These are phyloP conservation scores for Sarocladium brachiariae DNA, from an alignment of 2,329 filamentous ascomycete genomes.

Conservation along the genomic window DNA sequence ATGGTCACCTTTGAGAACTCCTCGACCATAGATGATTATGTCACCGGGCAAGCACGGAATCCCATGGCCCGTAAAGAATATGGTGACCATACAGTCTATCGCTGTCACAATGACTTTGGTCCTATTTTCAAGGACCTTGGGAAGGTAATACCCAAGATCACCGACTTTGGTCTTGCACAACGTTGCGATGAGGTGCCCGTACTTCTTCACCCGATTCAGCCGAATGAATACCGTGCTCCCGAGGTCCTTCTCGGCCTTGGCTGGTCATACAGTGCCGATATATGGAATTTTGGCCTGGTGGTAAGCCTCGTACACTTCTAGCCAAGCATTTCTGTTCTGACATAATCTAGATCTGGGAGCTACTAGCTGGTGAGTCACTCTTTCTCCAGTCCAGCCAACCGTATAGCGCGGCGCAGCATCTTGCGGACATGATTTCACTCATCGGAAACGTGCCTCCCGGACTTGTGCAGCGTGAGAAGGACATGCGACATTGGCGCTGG, in stretches of 20 bases:
- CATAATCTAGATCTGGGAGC: slow-evolving; percentile 18
- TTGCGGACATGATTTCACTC: slow-evolving; percentile 19
- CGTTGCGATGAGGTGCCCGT: background rate
- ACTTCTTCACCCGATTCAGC: slow-evolving; percentile 17
- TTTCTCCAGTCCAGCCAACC: slow-evolving; percentile 14
- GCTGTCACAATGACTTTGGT: background rate
- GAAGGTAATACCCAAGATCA: background rate
- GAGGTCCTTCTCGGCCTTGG: slow-evolving; percentile 17
- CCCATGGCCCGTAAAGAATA: background rate
- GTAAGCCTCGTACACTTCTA: slow-evolving; percentile 9
- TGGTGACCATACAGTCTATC: background rate
- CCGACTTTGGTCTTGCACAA: background rate
- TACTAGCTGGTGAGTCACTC: slow-evolving; percentile 16
- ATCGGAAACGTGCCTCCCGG: slow-evolving; percentile 16
- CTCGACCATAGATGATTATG: slow-evolving; percentile 15
- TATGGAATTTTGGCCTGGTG: slow-evolving; percentile 17
- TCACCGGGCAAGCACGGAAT: slow-evolving; percentile 11
- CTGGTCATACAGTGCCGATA: slow-evolving; percentile 17
- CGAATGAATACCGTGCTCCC: slow-evolving; percentile 17
- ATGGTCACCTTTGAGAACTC: slow-evolving; percentile 18
- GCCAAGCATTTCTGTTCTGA: no score
- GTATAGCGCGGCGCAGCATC: slow-evolving; percentile 17
- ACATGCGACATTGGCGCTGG: slow-evolving; percentile 17
- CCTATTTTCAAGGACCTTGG: background rate
- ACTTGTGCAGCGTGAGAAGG: slow-evolving; percentile 15